Percentiles rank a stretch among this genome's conserved stretches.
These are phyloP conservation scores for Aspergillus ochraceus DNA, from an alignment of 2,329 filamentous ascomycete genomes.

Conservation along the genomic window DNA sequence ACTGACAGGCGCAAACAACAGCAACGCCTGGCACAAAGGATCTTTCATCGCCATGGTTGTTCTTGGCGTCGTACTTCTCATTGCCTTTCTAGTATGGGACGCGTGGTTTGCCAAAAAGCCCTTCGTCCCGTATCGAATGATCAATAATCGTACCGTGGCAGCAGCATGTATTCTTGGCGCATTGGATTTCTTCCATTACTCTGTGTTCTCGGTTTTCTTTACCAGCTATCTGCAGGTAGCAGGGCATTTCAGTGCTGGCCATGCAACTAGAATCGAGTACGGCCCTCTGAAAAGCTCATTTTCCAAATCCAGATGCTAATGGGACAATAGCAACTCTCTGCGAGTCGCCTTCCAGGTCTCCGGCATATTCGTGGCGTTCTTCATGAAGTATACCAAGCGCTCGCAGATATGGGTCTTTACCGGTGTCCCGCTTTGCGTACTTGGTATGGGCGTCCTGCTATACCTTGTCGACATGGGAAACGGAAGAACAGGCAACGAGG, in stretches of 20 bases:
- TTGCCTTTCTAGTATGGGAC: constrained; percentile 39
- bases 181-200: constrained; percentile 38
- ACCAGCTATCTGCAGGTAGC: constrained; percentile 44
- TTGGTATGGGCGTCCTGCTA: constrained; percentile 34
- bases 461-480: constrained; percentile 26
- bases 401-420: constrained; percentile 34
- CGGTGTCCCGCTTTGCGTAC: constrained; percentile 35
- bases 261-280: constrained; percentile 32
- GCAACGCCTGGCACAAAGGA: constrained; percentile 22
- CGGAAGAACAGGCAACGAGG: constrained; percentile 30
- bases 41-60: constrained; percentile 41
- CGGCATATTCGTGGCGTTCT: constrained; percentile 34
- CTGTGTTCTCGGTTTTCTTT: constrained; percentile 43
- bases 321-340: constrained; percentile 27
- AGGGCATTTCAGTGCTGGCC: constrained; percentile 35
- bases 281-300: neutral
- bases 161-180: constrained; percentile 39
- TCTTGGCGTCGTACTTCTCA: constrained; percentile 26
- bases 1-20: constrained; percentile 38
- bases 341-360: constrained; percentile 40
- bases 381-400: constrained; percentile 40
- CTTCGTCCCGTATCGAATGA: constrained; percentile 42
- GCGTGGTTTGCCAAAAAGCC: constrained; percentile 38
- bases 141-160: constrained; percentile 40
- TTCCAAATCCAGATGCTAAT: neutral